These are phyloP conservation scores for Posidonia australis DNA, from an alignment of 106 monocot species.

Conservation along the genomic window DNA sequence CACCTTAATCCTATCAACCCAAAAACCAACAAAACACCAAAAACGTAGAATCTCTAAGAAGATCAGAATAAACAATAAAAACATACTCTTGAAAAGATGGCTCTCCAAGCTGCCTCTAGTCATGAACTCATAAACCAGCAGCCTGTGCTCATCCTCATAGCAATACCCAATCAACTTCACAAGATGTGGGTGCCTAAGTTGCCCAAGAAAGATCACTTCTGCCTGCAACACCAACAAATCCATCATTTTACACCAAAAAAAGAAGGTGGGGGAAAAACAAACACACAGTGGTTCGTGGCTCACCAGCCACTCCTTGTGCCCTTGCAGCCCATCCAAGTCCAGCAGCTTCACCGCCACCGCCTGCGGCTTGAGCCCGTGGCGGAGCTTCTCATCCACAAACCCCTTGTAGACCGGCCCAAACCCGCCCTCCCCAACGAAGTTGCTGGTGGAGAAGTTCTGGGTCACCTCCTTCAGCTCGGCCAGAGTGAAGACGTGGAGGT, in stretches of 20 bases:
- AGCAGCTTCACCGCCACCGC: conserved; percentile 58
- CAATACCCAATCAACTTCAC: conserved; percentile 79
- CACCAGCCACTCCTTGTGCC: conserved; percentile 66
- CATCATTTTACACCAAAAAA: no score
- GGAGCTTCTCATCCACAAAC: conserved; percentile 40
- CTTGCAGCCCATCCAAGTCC: conserved; percentile 60
- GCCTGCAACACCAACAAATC: conserved; percentile 14
- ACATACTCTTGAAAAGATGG: conserved; percentile 56
- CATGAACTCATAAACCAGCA: conserved; percentile 81
- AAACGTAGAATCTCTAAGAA: no score
- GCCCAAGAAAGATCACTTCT: conserved; percentile 71
- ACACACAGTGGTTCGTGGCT: no score
- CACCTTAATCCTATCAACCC: no score
- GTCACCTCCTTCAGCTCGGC: conserved; percentile 45
- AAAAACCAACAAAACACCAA: no score
- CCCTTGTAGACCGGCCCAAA: conserved; percentile 84
- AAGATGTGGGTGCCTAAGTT: conserved; percentile 57
- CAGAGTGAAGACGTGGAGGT: conserved; percentile 50
- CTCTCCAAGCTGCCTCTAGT: conserved; percentile 60
- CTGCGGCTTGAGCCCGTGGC: conserved; percentile 44
- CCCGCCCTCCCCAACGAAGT: conserved; percentile 68
- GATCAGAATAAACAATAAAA: no score
- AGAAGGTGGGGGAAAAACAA: no score
- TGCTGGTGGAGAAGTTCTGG: conserved; percentile 37
- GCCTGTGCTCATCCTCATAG: conserved; percentile 56